phyloP scores from a whole-genome alignment of 1,284 basidiomycete genomes.

The Salmacisia buchloeana region DNA sequence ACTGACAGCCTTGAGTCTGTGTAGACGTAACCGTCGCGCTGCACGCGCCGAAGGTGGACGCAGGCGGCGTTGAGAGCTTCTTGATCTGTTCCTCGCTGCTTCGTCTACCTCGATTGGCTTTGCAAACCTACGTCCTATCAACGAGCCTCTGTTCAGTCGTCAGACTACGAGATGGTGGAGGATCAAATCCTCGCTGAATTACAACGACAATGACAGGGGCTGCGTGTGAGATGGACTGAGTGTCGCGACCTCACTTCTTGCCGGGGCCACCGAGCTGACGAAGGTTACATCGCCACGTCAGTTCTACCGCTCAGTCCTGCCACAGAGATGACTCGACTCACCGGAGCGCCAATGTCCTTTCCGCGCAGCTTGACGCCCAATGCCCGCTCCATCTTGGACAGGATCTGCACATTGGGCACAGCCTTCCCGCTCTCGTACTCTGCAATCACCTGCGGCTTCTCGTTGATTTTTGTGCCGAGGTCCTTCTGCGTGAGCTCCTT shows the following conservation, averaged over 20 bases:
- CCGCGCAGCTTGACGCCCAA: constrained; percentile 90
- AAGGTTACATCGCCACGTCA: no score
- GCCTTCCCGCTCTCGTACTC: constrained; percentile 82
- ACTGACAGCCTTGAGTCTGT: not conserved
- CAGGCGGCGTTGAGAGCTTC: not conserved
- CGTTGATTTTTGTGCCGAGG: constrained; percentile 83
- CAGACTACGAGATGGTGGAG: no score
- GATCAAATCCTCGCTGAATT: no score
- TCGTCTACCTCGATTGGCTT: not conserved
- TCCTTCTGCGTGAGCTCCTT: constrained; percentile 84
- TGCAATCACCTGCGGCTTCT: constrained; percentile 77
- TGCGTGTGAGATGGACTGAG: no score
- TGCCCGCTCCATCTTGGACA: constrained; percentile 82
- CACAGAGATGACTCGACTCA: not conserved
- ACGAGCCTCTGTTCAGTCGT: no score
- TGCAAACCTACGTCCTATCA: no score
- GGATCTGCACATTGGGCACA: constrained; percentile 80
- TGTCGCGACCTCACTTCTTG: no score
- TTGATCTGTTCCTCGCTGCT: not conserved
- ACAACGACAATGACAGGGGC: no score
- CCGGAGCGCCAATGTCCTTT: constrained; percentile 31
- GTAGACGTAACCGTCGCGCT: not conserved
- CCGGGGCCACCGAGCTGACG: no score
- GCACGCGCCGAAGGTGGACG: constrained; percentile 3
- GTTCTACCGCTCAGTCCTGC: no score